These are phyloP conservation scores for Pseudogymnoascus sp. DNA, from an alignment of 2,329 filamentous ascomycete genomes.

Conservation along the genomic window DNA sequence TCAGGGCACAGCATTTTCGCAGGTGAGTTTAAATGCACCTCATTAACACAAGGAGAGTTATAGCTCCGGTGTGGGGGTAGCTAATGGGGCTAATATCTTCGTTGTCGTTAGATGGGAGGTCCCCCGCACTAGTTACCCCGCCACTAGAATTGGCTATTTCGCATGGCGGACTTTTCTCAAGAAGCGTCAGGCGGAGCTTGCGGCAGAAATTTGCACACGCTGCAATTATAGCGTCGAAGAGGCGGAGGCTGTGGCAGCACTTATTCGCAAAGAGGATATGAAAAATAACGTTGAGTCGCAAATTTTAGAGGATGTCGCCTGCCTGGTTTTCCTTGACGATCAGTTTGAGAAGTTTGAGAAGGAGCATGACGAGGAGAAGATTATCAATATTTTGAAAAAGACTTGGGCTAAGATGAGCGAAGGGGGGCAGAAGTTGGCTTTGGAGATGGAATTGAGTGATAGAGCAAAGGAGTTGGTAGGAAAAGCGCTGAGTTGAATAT, in stretches of 20 bases:
- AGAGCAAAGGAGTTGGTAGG: conserved; percentile 51
- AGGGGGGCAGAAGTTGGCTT: conserved; percentile 52
- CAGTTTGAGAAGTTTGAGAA: conserved; percentile 74
- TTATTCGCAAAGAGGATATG: conserved; percentile 73
- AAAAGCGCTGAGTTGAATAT: conserved; percentile 43
- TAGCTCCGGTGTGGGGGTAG: neutral
- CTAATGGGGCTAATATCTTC: neutral
- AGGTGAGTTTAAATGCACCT: conserved; percentile 34
- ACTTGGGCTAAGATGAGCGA: conserved; percentile 70
- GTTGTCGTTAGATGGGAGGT: conserved; percentile 60
- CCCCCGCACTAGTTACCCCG: conserved; percentile 62
- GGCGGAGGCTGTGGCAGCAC: conserved; percentile 52
- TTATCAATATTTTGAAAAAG: conserved; percentile 61
- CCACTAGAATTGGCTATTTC: conserved; percentile 68
- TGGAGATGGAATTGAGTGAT: conserved; percentile 56
- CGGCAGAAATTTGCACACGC: conserved; percentile 41
- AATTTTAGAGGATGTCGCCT: conserved; percentile 76
- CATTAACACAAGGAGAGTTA: neutral
- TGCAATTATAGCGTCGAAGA: conserved; percentile 37
- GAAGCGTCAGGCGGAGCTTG: conserved; percentile 61
- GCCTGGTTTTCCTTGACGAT: conserved; percentile 79
- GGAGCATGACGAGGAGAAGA: conserved; percentile 67
- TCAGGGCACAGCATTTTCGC: conserved; percentile 76
- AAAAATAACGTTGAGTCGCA: conserved; percentile 58
- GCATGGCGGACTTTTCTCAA: conserved; percentile 69